A percentile compares a stretch with the other conserved stretches of the same genome.
phyloP scores from a whole-genome alignment of 352 stramenopile species.

The Elongisporangium senticosum region DNA sequence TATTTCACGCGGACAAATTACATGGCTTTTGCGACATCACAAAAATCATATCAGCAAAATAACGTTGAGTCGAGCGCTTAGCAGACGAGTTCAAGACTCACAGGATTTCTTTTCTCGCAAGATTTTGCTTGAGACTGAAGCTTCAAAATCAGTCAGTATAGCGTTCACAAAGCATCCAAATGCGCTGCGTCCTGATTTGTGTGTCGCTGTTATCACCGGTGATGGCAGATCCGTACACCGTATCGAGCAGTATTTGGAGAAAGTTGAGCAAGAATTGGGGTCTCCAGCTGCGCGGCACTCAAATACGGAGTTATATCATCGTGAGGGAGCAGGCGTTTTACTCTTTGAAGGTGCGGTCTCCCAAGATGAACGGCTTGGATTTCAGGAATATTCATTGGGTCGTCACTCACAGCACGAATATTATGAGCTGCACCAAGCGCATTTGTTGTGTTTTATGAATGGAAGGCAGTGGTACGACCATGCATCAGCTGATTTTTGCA shows the following conservation, averaged over 20 bases:
- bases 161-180: conserved; percentile 53
- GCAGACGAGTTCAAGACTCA: conserved; percentile 42
- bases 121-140: conserved; percentile 45
- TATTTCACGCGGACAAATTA: conserved; percentile 55
- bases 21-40: conserved; percentile 41
- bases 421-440: conserved; percentile 53
- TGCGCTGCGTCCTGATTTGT: conserved; percentile 54
- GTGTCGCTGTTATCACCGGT: conserved; percentile 62
- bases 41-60: conserved; percentile 51
- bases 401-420: conserved; percentile 52
- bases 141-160: conserved; percentile 23
- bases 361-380: conserved; percentile 57
- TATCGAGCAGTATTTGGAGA: conserved; percentile 58
- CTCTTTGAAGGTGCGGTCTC: conserved; percentile 70
- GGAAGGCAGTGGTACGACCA: conserved; percentile 63
- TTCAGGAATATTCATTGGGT: conserved; percentile 59
- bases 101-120: conserved; percentile 67
- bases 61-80: conserved; percentile 70
- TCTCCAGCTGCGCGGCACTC: conserved; percentile 33
- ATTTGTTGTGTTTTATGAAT: conserved; percentile 73
- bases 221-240: conserved; percentile 53
- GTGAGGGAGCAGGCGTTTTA: conserved; percentile 53
- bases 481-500: conserved; percentile 47
- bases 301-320: conserved; percentile 40
- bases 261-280: conserved; percentile 62